Percentiles rank a stretch among this genome's conserved stretches.
Conservation (phyloP, 192 early-diverging fungal genomes). For the Rhizophagus clarus region DNA sequence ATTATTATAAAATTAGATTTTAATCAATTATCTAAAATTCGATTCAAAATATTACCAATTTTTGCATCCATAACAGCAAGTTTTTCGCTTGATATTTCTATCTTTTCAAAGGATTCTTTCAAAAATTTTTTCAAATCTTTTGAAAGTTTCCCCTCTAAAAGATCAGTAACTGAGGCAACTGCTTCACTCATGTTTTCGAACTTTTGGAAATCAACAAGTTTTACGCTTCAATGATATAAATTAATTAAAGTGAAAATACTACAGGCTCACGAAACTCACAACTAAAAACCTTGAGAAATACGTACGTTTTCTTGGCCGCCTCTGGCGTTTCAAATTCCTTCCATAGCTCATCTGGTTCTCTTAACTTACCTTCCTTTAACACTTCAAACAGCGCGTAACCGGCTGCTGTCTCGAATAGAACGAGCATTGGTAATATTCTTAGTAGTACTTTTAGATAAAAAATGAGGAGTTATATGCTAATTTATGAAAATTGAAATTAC, state of each 20-base stretch:
- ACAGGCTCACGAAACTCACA: neutral
- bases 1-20: too few species aligned
- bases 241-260: neutral
- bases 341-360: constrained; percentile 83
- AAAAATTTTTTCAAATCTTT: constrained; percentile 95
- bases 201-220: constrained; percentile 94
- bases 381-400: constrained; percentile 96
- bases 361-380: constrained; percentile 73
- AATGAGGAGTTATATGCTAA: too few species aligned
- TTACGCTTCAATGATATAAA: constrained; percentile 59
- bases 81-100: constrained; percentile 90
- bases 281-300: constrained; percentile 15
- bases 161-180: constrained; percentile 90
- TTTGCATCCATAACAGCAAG: constrained; percentile 93
- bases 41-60: constrained; percentile 65
- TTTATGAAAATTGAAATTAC: too few species aligned
- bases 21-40: neutral
- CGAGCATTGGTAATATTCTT: constrained; percentile 64
- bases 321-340: constrained; percentile 90
- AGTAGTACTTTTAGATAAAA: neutral
- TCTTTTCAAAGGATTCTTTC: constrained; percentile 78
- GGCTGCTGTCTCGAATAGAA: constrained; percentile 96
- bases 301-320: constrained; percentile 83
- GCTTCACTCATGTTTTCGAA: constrained; percentile 99
- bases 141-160: constrained; percentile 95